Conservation (phyloP, 2,329 filamentous ascomycete genomes). For the Pseudocercospora pini-densiflorae region DNA sequence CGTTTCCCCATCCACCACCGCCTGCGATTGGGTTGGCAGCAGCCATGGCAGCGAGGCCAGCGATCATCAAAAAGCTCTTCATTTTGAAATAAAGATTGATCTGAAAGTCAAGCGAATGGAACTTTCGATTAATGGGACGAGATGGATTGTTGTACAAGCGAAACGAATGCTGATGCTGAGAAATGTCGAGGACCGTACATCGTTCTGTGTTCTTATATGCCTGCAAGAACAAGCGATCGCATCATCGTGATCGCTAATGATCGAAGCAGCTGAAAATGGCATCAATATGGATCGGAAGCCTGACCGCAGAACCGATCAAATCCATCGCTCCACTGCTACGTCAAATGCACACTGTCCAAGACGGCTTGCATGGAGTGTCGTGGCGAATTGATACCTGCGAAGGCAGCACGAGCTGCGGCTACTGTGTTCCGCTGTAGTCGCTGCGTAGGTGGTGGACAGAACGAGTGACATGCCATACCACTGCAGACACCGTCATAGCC, state of each 20-base stretch:
- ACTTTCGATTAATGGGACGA: not conserved
- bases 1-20: not conserved
- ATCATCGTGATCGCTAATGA: not conserved
- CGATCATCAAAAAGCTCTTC: conserved; percentile 3
- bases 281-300: not conserved
- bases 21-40: not conserved
- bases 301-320: not conserved
- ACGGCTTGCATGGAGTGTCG: not conserved
- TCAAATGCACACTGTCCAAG: not conserved
- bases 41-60: not conserved
- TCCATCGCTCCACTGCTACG: not conserved
- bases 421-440: not conserved
- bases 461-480: not conserved
- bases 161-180: conserved; percentile 6
- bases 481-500: not conserved
- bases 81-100: not conserved
- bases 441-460: not conserved
- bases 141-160: not conserved
- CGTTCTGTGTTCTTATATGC: not conserved
- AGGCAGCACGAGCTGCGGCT: not conserved
- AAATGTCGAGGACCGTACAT: not conserved
- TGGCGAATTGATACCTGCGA: not conserved
- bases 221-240: not conserved
- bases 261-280: not conserved
- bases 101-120: conserved; percentile 1